Evolutionary conservation across 176 grass and related monocot genomes (phyloP).

Genomic region (Echinochloa phyllopogon): DNA sequence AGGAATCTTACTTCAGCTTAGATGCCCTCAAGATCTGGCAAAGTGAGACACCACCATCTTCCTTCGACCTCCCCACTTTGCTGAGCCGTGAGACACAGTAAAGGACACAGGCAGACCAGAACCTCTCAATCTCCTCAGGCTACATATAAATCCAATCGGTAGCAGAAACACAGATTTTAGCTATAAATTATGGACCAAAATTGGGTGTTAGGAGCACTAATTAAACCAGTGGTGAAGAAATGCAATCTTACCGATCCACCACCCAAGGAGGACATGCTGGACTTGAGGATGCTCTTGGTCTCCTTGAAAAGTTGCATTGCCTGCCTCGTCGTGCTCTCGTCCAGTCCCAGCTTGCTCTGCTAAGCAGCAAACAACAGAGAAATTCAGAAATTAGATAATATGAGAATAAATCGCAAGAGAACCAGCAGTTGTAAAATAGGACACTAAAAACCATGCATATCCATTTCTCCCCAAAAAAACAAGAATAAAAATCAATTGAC

Average conservation of each 20-base stretch:
- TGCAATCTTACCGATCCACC: constrained; percentile 68
- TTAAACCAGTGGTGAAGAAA: neutral
- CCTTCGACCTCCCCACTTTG: constrained; percentile 54
- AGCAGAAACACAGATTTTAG: constrained; percentile 31
- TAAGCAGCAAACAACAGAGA: constrained; percentile 38
- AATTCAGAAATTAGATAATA: constrained; percentile 7
- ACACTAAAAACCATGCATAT: neutral
- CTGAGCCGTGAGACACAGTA: constrained; percentile 85
- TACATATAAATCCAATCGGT: constrained; percentile 35
- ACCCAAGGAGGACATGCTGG: constrained; percentile 77
- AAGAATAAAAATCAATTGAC: neutral
- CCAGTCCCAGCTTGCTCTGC: constrained; percentile 72
- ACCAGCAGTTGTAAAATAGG: neutral
- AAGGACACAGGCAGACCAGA: constrained; percentile 84
- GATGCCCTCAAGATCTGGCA: constrained; percentile 85
- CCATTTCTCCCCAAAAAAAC: neutral
- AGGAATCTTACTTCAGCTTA: constrained; percentile 69
- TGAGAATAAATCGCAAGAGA: neutral
- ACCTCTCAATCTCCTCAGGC: constrained; percentile 85
- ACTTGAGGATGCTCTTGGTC: constrained; percentile 62
- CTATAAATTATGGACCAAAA: constrained; percentile 1
- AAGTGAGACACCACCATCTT: constrained; percentile 61
- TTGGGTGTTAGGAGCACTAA: neutral
- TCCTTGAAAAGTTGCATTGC: constrained; percentile 73
- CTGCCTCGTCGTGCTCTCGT: constrained; percentile 68